Base-by-base conservation (phyloP, 345 rosid species). In the Rhizophora mangle region DNA sequence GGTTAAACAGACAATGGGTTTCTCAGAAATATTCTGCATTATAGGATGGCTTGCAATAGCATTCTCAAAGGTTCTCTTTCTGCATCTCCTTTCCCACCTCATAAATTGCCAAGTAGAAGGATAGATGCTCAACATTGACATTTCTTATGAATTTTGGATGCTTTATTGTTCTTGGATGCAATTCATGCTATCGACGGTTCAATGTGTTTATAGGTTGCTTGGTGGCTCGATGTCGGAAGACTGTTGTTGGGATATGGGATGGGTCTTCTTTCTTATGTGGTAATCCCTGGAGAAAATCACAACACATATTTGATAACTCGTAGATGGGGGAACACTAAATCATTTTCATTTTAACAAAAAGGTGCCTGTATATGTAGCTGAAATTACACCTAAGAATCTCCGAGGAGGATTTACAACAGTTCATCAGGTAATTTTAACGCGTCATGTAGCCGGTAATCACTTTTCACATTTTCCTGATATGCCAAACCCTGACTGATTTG, bases 331-430 rank as follows among this genome's bases (percentile, higher is more conserved):
- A 26, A 59, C 16, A 51, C 10, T 72, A 49, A 71, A 56, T 31
- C 49, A 16, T 63, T 53, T 67, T 34, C 7, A 32, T 29, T 49
- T 22, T 60, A 22, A 60, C 37, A 9, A 27, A 32, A 67, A 93
- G 97, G 92, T 86, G 36, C 97, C 97, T 0, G 60, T 93, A 29
- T 93, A 83, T 78, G 88, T 93, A 67, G 98, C 96, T 62, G 98
- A 93, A 84, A 79, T 93, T 26, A 85, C 98, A 13, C 97, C 96
- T 15, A 89, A 86, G 77, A 72, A 82, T 49, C 69, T 87, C 49
- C 79, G 96, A 65, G 96, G 98, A 78, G 86, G 87, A 51, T 85
- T 87, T 76, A 86, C 96, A 20, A 77, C 98, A 3, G 80, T 83
- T 63, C 83, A 86, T 74, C 88, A 82, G 85, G 93, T 88, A 69